phyloP scores from a whole-genome alignment of 768 basidiomycete species.

The Pleurotus pulmonarius region DNA sequence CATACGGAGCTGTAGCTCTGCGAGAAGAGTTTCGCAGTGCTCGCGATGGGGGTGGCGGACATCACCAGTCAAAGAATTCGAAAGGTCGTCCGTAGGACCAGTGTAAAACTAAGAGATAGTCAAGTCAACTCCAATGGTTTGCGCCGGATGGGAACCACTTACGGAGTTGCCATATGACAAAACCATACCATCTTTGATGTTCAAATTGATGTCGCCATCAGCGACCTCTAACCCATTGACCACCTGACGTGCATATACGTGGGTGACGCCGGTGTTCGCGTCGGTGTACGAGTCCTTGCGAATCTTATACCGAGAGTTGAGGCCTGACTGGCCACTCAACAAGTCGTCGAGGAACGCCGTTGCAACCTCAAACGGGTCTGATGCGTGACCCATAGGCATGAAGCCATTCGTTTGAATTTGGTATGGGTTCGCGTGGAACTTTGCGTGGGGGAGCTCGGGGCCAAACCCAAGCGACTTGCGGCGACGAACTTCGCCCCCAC shows the following conservation, averaged over 20 bases:
- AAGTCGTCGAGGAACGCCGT: constrained; percentile 54
- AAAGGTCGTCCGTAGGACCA: constrained; percentile 46
- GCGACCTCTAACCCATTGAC: constrained; percentile 84
- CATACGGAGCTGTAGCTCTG: constrained; percentile 24
- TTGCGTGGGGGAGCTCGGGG: constrained; percentile 70
- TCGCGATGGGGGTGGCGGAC: constrained; percentile 47
- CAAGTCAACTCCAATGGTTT: background rate
- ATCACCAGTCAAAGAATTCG: constrained; percentile 26
- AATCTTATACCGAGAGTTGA: constrained; percentile 48
- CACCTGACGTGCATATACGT: constrained; percentile 84
- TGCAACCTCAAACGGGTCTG: constrained; percentile 62
- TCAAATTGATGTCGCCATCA: constrained; percentile 91
- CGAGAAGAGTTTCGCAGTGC: constrained; percentile 43
- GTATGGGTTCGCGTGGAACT: constrained; percentile 51
- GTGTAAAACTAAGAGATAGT: constrained; percentile 62
- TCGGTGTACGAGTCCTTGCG: constrained; percentile 89
- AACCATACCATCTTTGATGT: constrained; percentile 80
- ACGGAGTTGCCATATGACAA: constrained; percentile 89
- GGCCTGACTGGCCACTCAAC: constrained; percentile 33
- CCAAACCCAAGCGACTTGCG: constrained; percentile 93
- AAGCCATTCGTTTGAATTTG: constrained; percentile 42
- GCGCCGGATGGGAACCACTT: constrained; percentile 18
- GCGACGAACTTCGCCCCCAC: constrained; percentile 25
- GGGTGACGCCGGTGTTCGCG: constrained; percentile 77
- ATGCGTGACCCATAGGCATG: constrained; percentile 28